Percentiles rank a stretch among this genome's conserved stretches.
phyloP scores from a whole-genome alignment of 2,329 filamentous ascomycete species.

The Botryotinia globosa region DNA sequence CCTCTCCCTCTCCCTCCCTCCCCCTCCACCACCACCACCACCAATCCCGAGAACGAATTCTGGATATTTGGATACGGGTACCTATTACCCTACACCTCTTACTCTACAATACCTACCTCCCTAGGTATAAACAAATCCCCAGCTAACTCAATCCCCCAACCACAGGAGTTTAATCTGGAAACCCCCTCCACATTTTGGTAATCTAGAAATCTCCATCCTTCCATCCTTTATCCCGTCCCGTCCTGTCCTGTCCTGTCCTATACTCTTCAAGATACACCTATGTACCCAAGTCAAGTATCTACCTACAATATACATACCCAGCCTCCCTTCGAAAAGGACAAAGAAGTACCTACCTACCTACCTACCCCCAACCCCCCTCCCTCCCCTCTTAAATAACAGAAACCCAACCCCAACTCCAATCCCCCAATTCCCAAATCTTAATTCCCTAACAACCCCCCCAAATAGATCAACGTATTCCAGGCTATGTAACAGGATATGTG shows the following conservation, averaged over 20 bases:
- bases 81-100: slow-evolving; percentile 32
- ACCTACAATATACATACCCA: not conserved
- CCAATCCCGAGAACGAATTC: slow-evolving; percentile 55
- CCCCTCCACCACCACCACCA: slow-evolving; percentile 11
- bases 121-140: not conserved
- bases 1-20: slow-evolving; percentile 2
- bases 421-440: not conserved
- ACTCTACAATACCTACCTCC: not conserved
- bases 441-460: not conserved
- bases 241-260: not conserved
- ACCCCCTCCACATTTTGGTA: slow-evolving; percentile 93
- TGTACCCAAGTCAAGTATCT: slow-evolving; percentile 2
- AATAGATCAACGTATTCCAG: slow-evolving; percentile 77
- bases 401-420: not conserved
- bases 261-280: not conserved
- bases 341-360: not conserved
- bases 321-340: not conserved
- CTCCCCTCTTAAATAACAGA: not conserved
- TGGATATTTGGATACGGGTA: slow-evolving; percentile 99
- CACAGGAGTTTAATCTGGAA: slow-evolving; percentile 94
- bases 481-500: slow-evolving; percentile 91
- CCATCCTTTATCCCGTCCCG: not conserved
- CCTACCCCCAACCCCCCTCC: not conserved
- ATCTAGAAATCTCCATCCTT: not conserved
- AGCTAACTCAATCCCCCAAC: not conserved